Evolutionary conservation across 108 stramenopile genomes (phyloP).

Genomic region (Schizochytrium sp.): DNA sequence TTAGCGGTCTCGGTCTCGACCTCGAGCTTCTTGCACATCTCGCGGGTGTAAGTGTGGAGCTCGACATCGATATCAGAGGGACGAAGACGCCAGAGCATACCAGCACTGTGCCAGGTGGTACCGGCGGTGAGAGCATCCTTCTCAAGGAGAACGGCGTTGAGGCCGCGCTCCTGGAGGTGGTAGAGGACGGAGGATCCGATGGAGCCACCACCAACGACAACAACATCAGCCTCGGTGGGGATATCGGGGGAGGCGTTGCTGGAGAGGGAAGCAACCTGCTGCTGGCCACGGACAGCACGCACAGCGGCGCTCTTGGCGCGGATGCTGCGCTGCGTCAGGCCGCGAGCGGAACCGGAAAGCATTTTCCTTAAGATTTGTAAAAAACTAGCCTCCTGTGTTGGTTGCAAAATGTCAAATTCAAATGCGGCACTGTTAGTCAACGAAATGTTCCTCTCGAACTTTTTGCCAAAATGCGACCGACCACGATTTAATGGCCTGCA

Average conservation of each 20-base stretch:
- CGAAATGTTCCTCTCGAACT: too few species aligned
- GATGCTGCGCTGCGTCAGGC: conserved; percentile 39
- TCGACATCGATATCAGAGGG: conserved; percentile 59
- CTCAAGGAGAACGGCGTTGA: conserved; percentile 64
- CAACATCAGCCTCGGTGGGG: conserved; percentile 61
- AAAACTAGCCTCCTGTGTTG: too few species aligned
- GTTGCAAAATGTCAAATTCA: too few species aligned
- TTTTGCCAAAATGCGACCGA: too few species aligned
- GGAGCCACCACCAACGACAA: conserved; percentile 67
- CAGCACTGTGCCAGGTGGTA: conserved; percentile 69
- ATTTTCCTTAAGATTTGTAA: background rate
- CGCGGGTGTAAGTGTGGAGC: conserved; percentile 62
- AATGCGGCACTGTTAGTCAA: too few species aligned
- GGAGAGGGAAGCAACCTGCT: conserved; percentile 15
- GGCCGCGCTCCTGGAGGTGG: conserved; percentile 61
- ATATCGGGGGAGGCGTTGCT: conserved; percentile 24
- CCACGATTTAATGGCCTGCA: too few species aligned
- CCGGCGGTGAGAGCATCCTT: conserved; percentile 65
- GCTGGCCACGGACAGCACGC: background rate
- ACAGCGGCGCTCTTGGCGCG: conserved; percentile 3
- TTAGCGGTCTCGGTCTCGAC: conserved; percentile 60
- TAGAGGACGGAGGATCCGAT: conserved; percentile 66
- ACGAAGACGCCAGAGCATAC: conserved; percentile 62
- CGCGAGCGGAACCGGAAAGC: background rate
- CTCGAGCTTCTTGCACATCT: conserved; percentile 64